Evolutionary conservation across 768 basidiomycete genomes (phyloP).

Genomic region (Podaxis sp.): DNA sequence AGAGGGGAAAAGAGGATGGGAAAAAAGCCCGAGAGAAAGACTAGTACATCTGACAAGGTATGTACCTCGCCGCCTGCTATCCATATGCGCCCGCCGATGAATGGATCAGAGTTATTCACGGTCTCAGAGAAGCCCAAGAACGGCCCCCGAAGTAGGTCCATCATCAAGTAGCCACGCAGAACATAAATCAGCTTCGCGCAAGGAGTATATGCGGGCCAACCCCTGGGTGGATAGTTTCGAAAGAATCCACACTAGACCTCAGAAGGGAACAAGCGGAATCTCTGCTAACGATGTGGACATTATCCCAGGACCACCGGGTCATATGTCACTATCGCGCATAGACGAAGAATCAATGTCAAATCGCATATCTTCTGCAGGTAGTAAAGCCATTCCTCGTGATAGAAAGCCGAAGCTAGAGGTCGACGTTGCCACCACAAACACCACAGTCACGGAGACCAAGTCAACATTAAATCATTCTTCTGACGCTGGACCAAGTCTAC

Average conservation of each 20-base stretch:
- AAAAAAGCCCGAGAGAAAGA: not conserved
- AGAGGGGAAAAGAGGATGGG: constrained; percentile 5
- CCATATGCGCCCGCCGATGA: not conserved
- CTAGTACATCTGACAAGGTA: not conserved
- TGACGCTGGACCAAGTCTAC: not conserved
- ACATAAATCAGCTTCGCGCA: not conserved
- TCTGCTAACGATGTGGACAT: not conserved
- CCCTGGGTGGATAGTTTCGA: not conserved
- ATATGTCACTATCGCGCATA: not conserved
- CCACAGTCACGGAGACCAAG: not conserved
- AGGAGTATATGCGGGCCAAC: not conserved
- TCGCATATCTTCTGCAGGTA: not conserved
- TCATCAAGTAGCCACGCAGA: not conserved
- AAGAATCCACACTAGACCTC: not conserved
- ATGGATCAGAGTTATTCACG: not conserved
- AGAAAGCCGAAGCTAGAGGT: not conserved
- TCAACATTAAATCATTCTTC: not conserved
- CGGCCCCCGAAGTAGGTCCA: not conserved
- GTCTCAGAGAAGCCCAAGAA: not conserved
- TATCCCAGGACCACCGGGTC: not conserved
- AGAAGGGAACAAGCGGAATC: not conserved
- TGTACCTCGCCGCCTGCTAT: not conserved
- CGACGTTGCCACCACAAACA: not conserved
- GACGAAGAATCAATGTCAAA: constrained; percentile 2
- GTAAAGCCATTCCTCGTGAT: not conserved